Conservation (phyloP, 23 red algal genomes). For the Rhodosorus marinus region DNA sequence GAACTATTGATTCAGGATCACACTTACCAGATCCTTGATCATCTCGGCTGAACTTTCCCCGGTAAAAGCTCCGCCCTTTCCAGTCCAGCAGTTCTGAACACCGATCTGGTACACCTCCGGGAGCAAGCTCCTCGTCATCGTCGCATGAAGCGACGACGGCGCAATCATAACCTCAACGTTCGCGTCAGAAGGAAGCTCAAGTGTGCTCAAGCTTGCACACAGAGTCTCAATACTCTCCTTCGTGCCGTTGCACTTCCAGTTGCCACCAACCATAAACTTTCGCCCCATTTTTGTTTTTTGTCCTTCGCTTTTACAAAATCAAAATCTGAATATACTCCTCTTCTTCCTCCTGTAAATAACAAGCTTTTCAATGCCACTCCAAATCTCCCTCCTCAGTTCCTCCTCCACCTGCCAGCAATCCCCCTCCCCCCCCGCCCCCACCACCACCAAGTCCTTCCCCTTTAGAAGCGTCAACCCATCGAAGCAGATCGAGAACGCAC, state of each 20-base stretch:
- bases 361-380: too few relatives aligned
- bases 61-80: conserved; percentile 50
- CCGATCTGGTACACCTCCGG: conserved; percentile 36
- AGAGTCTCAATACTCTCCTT: conserved; percentile 52
- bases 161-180: conserved; percentile 54
- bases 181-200: conserved; percentile 4
- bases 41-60: conserved; percentile 65
- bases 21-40: conserved; percentile 72
- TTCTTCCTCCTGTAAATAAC: too few relatives aligned
- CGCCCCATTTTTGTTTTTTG: too few relatives aligned
- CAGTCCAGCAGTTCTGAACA: conserved; percentile 75
- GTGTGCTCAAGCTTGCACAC: conserved; percentile 28
- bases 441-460: too few relatives aligned
- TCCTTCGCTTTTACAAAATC: too few relatives aligned
- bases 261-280: conserved; percentile 92
- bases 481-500: too few relatives aligned
- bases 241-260: conserved; percentile 94
- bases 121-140: conserved; percentile 26
- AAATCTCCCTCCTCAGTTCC: too few relatives aligned
- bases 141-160: conserved; percentile 40
- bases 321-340: too few relatives aligned
- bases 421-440: too few relatives aligned
- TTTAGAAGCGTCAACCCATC: too few relatives aligned
- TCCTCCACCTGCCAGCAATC: too few relatives aligned
- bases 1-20: too few relatives aligned